phyloP scores from a whole-genome alignment of 176 grass and related monocot species.

The Bolboschoenus planiculmis region DNA sequence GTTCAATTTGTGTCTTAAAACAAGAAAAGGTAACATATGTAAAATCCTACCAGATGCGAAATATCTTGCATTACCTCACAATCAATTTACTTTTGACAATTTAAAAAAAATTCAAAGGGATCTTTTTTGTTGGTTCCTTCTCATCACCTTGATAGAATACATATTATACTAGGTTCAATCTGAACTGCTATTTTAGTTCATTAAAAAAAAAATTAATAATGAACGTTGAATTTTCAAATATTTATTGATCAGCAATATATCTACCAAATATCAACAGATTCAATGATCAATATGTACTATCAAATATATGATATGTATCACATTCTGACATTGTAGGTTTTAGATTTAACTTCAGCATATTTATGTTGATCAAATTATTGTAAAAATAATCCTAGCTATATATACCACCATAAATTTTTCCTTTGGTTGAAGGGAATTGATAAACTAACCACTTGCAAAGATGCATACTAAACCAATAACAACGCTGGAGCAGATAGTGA shows the following conservation, averaged over 20 bases:
- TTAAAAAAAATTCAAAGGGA: neutral
- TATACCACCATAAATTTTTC: neutral
- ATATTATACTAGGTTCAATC: neutral
- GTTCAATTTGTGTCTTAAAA: neutral
- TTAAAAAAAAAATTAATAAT: no score
- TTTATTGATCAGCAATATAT: neutral
- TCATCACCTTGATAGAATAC: neutral
- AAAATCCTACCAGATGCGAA: neutral
- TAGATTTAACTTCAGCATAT: neutral
- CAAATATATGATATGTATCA: neutral
- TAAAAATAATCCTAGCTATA: neutral
- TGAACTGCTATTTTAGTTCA: neutral
- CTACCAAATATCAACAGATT: neutral
- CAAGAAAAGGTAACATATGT: neutral
- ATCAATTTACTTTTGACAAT: neutral
- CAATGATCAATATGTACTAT: neutral
- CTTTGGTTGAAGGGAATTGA: neutral
- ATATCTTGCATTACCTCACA: neutral
- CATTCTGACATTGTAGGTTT: neutral
- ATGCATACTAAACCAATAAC: constrained; percentile 42
- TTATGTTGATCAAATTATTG: neutral
- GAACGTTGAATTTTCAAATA: neutral
- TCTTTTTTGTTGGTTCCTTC: neutral
- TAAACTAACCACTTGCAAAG: constrained; percentile 34
- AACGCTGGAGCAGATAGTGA: constrained; percentile 50